These are phyloP conservation scores for Cnidoscolus chayamansa DNA, from an alignment of 441 rosid genomes.

Conservation along the genomic window DNA sequence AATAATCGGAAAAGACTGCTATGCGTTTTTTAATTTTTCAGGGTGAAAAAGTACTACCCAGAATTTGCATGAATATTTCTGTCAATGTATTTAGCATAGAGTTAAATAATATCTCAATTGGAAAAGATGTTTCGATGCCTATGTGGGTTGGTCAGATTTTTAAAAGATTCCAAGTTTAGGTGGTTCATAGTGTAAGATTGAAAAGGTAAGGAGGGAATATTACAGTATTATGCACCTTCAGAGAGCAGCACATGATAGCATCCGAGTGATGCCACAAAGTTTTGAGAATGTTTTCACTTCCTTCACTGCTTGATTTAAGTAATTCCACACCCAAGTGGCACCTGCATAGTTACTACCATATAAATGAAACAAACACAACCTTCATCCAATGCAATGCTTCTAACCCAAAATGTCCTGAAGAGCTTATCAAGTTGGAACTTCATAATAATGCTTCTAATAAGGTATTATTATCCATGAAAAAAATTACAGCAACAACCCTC, in stretches of 20 bases:
- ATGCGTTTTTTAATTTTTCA: no score
- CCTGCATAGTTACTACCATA: conserved; percentile 37
- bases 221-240: conserved; percentile 45
- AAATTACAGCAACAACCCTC: neutral
- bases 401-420: neutral
- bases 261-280: conserved; percentile 92
- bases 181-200: neutral
- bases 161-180: neutral
- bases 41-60: neutral
- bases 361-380: neutral
- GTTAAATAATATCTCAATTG: neutral
- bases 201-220: neutral
- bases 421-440: neutral
- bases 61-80: neutral
- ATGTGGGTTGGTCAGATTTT: neutral
- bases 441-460: neutral
- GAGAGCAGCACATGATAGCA: conserved; percentile 94
- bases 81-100: no score
- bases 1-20: neutral
- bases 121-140: no score
- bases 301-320: conserved; percentile 58
- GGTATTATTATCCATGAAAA: neutral
- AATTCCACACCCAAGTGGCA: conserved; percentile 87
- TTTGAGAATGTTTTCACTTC: conserved; percentile 75
- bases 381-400: neutral